Evolutionary conservation across 768 basidiomycete genomes (phyloP), one percentile per base, ranked within the genome.

Genomic region (Rhizopogon vesiculosus): DNA sequence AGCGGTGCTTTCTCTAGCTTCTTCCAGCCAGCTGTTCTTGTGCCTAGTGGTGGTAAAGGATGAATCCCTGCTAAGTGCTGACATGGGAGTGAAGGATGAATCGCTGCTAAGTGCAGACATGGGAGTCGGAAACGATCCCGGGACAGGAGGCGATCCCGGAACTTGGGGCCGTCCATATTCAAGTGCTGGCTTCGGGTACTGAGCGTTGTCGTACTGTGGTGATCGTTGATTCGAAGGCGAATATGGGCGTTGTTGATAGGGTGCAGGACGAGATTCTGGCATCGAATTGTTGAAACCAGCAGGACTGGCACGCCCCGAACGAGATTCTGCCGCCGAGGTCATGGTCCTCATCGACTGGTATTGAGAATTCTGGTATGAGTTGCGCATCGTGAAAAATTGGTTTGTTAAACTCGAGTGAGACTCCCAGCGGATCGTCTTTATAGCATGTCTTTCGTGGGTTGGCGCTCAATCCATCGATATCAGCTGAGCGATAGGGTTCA

Each of bases 391-490:
- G 35, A 25, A 38, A 15, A 22, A 10, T 49, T 38, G 15, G 33
- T 22, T 49, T 49, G 48, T 49, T 49, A 16, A 10, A 5, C 35
- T 49, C 15, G 13, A 49, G 33, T 22, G 33, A 10, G 19, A 38
- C 38, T 38, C 35, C 8, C 22, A 19, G 13, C 3, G 8, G 19
- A 38, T 35, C 13, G 19, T 25, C 48, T 49, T 22, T 16, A 38
- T 49, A 49, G 15, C 35, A 49, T 48, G 18, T 15, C 7, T 19
- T 33, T 13, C 35, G 16, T 19, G 48, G 8, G 10, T 38, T 49
- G 35, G 35, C 35, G 48, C 48, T 19, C 35, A 49, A 49, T 49
- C 48, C 33, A 49, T 49, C 48, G 48, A 49, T 49, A 49, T 49
- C 33, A 49, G 19, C 9, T 22, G 48, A 8, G 19, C 19, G 18